Base-by-base conservation (phyloP, 192 early-diverging fungal species). In the Umbelopsis sp. region DNA sequence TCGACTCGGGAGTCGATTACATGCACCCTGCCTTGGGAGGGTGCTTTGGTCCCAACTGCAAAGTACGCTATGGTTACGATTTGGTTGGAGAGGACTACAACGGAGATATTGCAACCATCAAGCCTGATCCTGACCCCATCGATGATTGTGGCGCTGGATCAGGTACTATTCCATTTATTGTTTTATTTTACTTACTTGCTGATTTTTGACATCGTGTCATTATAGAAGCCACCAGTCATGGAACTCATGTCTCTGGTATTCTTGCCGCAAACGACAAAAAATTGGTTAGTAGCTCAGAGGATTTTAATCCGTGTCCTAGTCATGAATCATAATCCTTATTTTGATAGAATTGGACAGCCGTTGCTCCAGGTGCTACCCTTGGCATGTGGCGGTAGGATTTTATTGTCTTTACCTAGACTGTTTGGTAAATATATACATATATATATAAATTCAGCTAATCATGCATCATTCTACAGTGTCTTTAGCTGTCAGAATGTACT, bases 401-500 rank as follows among this genome's bases (percentile, higher is more conserved):
- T 53, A 53, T 7, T 5, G 26, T n/a, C n/a, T n/a, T n/a, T n/a
- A n/a, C n/a, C n/a, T n/a, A n/a, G n/a, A n/a, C n/a, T n/a, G n/a
- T n/a, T n/a, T n/a, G n/a, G n/a, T n/a, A n/a, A n/a, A n/a, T n/a
- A n/a, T n/a, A n/a, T n/a, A n/a, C n/a, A n/a, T n/a, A n/a, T n/a
- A n/a, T n/a, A n/a, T n/a, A n/a, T n/a, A n/a, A n/a, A 53, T 4
- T n/a, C 17, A 47, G 16, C 32, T 29, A 62, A 50, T 50, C 12
- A 11, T n/a, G 6, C 29, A 51, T 9, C 22, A 17, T 10, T 32
- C 14, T 41, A 43, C 36, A 75, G 73, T 65, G 86, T 96, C 17
- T 91, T 93, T 72, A 91, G 93, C 16, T 96, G 94, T 76, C 84
- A 84, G 66, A 87, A 88, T 56, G 31, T 44, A n/a, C 82, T 82